Conservation (phyloP, 129 eudicot species). For the Pulicaria dysenterica region DNA sequence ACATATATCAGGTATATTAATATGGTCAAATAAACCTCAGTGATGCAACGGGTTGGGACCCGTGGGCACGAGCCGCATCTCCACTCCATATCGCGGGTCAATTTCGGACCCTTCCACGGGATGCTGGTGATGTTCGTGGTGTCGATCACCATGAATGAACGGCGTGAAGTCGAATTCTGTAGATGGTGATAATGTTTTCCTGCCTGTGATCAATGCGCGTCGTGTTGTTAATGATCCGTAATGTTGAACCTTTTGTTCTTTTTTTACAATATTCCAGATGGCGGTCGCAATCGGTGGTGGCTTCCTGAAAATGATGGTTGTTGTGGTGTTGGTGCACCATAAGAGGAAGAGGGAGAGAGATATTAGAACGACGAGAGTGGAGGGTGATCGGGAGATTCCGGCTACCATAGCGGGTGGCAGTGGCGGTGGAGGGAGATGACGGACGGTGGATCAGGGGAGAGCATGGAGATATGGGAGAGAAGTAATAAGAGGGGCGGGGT, state of each 20-base stretch:
- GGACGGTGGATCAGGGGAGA: conserved; percentile 24
- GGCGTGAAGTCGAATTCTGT: conserved; percentile 51
- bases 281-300: background rate
- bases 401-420: conserved; percentile 42
- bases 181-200: conserved; percentile 17
- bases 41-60: conserved; percentile 81
- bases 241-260: conserved; percentile 16
- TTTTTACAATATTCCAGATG: conserved; percentile 6
- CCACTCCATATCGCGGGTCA: conserved; percentile 51
- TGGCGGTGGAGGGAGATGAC: conserved; percentile 32
- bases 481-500: conserved; percentile 17
- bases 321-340: conserved; percentile 19
- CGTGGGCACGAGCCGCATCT: conserved; percentile 56
- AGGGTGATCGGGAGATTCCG: conserved; percentile 28
- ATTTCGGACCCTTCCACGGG: conserved; percentile 29
- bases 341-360: conserved; percentile 28
- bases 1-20: conserved; percentile 17
- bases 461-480: conserved; percentile 16
- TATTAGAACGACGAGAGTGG: conserved; percentile 23
- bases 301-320: conserved; percentile 8
- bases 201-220: conserved; percentile 4
- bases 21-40: conserved; percentile 42
- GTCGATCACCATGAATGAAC: conserved; percentile 38
- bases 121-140: conserved; percentile 18
- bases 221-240: conserved; percentile 1